These are phyloP conservation scores for Colletotrichum sp. DNA, from an alignment of 2,329 filamentous ascomycete species.

Conservation along the genomic window DNA sequence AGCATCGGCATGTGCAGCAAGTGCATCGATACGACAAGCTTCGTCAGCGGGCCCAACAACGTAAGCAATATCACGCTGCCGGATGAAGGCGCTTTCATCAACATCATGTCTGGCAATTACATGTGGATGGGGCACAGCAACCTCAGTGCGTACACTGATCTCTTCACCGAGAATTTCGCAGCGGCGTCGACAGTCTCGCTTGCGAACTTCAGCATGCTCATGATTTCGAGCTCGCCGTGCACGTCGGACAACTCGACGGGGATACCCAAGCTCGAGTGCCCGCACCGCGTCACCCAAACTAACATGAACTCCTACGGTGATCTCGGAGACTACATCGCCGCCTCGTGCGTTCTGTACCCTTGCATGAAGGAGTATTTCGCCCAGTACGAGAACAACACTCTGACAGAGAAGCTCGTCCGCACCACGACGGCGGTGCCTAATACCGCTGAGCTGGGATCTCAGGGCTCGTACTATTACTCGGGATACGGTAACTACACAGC, in stretches of 20 bases:
- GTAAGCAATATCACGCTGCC: conserved; percentile 7
- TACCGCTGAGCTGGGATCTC: not conserved
- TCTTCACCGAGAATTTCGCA: not conserved
- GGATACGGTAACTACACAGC: conserved; percentile 7
- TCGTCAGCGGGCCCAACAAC: not conserved
- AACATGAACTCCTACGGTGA: not conserved
- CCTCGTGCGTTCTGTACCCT: conserved; percentile 2
- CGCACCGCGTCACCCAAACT: not conserved
- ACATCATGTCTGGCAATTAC: not conserved
- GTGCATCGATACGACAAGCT: conserved; percentile 7
- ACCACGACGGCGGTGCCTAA: not conserved
- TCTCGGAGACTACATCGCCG: not conserved
- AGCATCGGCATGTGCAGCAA: conserved; percentile 13
- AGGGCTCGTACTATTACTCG: not conserved
- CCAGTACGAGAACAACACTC: not conserved
- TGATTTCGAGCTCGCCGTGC: not conserved
- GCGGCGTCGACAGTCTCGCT: not conserved
- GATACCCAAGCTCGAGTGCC: not conserved
- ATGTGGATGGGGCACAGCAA: conserved; percentile 18
- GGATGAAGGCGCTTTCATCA: not conserved
- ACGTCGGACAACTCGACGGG: not conserved
- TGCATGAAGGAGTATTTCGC: conserved; percentile 4
- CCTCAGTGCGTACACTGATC: not conserved
- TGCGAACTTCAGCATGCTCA: conserved; percentile 7
- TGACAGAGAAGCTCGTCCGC: conserved; percentile 5